Conservation (phyloP, 2,329 filamentous ascomycete genomes). For the Scytalidium sp. region DNA sequence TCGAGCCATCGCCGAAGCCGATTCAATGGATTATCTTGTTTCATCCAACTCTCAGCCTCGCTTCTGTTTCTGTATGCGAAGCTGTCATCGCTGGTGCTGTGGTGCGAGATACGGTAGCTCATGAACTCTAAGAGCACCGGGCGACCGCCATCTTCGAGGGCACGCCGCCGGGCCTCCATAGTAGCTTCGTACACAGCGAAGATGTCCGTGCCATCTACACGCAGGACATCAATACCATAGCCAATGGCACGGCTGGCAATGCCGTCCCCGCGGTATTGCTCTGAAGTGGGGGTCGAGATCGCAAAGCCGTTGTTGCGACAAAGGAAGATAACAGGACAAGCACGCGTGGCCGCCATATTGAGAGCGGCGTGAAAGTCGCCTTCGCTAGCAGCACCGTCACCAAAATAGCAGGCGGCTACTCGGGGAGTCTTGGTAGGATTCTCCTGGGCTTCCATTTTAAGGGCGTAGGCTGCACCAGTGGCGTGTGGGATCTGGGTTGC, state of each 20-base stretch:
- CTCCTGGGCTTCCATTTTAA: constrained; percentile 72
- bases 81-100: constrained; percentile 91
- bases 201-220: constrained; percentile 85
- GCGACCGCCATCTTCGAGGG: constrained; percentile 51
- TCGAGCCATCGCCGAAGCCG: constrained; percentile 86
- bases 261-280: constrained; percentile 84
- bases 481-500: constrained; percentile 85
- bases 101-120: constrained; percentile 90
- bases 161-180: constrained; percentile 69
- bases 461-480: constrained; percentile 75
- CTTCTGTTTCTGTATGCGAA: constrained; percentile 88
- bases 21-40: constrained; percentile 80
- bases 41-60: constrained; percentile 89
- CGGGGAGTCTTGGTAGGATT: constrained; percentile 63
- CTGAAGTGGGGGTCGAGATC: constrained; percentile 82
- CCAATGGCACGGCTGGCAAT: constrained; percentile 80
- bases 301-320: constrained; percentile 89
- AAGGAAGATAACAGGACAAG: constrained; percentile 79
- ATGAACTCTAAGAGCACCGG: constrained; percentile 84
- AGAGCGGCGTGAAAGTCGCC: constrained; percentile 88
- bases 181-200: constrained; percentile 80
- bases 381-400: constrained; percentile 81
- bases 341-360: constrained; percentile 80
- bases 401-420: constrained; percentile 78
- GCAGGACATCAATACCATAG: constrained; percentile 83